phyloP scores from a whole-genome alignment of 352 stramenopile genomes.

The Pythium folliculosum region DNA sequence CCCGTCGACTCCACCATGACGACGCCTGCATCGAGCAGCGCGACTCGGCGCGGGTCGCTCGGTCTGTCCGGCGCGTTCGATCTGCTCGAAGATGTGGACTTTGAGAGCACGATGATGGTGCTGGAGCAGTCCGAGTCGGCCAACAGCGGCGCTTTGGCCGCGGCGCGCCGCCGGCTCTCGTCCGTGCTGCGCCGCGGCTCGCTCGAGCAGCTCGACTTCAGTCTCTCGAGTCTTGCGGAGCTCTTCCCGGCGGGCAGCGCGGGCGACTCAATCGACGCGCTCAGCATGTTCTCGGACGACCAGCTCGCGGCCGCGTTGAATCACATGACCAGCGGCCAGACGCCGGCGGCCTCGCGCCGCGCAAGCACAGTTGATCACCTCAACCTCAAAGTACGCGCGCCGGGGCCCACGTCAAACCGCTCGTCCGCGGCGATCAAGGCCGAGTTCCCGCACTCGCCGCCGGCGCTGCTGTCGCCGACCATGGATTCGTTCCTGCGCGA shows the following conservation, averaged over 20 bases:
- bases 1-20: neutral
- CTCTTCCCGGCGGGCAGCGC: slow-evolving; percentile 39
- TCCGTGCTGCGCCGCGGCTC: slow-evolving; percentile 33
- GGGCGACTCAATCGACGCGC: slow-evolving; percentile 7
- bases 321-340: slow-evolving; percentile 6
- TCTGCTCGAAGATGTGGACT: slow-evolving; percentile 60
- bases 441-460: slow-evolving; percentile 33
- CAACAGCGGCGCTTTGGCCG: neutral
- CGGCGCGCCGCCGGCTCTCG: slow-evolving; percentile 15
- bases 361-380: neutral
- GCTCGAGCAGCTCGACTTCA: slow-evolving; percentile 47
- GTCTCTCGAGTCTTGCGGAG: slow-evolving; percentile 44
- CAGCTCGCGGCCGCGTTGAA: slow-evolving; percentile 23
- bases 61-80: slow-evolving; percentile 47
- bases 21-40: neutral
- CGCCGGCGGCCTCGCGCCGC: neutral
- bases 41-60: slow-evolving; percentile 37
- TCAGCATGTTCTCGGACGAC: slow-evolving; percentile 20
- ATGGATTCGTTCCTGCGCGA: slow-evolving; percentile 68
- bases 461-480: slow-evolving; percentile 47
- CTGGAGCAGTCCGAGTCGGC: slow-evolving; percentile 30
- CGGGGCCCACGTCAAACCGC: slow-evolving; percentile 16
- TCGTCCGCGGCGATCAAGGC: slow-evolving; percentile 42
- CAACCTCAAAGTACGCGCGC: slow-evolving; percentile 40
- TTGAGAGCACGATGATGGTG: slow-evolving; percentile 72